Conservation (phyloP, 495 filamentous ascomycete species). For the Hypoxylon trugodes region DNA sequence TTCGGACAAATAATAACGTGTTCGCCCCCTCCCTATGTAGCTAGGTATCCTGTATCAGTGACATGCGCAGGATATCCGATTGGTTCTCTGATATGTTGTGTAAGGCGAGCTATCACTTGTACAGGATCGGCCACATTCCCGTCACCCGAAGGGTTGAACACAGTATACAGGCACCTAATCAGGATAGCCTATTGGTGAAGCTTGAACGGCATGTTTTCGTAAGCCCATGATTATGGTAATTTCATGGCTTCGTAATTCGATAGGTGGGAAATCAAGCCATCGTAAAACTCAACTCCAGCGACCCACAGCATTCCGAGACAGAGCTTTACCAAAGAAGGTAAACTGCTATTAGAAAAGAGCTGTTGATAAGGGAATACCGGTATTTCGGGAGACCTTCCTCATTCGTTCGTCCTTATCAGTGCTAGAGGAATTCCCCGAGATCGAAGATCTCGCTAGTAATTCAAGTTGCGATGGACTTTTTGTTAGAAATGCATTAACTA, state of each 20-base stretch:
- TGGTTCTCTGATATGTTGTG: neutral
- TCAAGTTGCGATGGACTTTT: constrained; percentile 2
- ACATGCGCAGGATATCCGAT: neutral
- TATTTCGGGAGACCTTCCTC: constrained; percentile 14
- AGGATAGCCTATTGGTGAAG: neutral
- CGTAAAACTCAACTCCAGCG: too few relatives aligned
- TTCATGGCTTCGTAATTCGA: too few relatives aligned
- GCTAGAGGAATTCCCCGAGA: neutral
- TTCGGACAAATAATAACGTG: too few relatives aligned
- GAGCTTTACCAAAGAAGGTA: too few relatives aligned
- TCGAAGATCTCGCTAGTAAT: constrained; percentile 12
- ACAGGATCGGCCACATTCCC: too few relatives aligned
- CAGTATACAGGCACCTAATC: too few relatives aligned
- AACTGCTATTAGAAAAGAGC: neutral
- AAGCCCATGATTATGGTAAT: neutral
- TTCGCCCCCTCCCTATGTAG: too few relatives aligned
- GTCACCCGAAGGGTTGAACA: too few relatives aligned
- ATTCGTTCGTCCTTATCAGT: constrained; percentile 24
- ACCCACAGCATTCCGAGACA: too few relatives aligned
- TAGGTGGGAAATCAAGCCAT: too few relatives aligned
- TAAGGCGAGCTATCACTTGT: neutral
- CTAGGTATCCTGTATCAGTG: too few relatives aligned
- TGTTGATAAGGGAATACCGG: neutral
- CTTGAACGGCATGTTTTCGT: neutral
- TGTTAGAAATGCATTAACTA: too few relatives aligned